phyloP scores from a whole-genome alignment of 768 basidiomycete genomes.

The Tulasnella sp. region DNA sequence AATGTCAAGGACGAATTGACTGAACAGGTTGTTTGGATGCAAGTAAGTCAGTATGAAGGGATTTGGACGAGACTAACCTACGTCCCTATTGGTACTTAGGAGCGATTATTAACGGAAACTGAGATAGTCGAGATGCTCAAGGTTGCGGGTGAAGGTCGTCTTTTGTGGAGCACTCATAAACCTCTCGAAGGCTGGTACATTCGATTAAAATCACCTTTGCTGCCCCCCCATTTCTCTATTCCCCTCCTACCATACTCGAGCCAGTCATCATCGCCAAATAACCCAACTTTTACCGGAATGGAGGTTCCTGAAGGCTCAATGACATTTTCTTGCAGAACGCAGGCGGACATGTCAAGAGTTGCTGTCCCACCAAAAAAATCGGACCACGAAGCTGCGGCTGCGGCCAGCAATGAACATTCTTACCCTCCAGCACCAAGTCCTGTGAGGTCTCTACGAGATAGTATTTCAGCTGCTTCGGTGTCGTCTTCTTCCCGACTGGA shows the following conservation, averaged over 20 bases:
- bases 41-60: neutral
- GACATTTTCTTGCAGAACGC: slow-evolving; percentile 28
- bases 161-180: slow-evolving; percentile 66
- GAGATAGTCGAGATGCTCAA: slow-evolving; percentile 52
- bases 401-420: slow-evolving; percentile 1
- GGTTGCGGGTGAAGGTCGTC: slow-evolving; percentile 20
- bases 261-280: slow-evolving; percentile 20
- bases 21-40: slow-evolving; percentile 1
- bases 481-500: neutral
- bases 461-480: slow-evolving; percentile 16
- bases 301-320: slow-evolving; percentile 25
- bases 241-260: slow-evolving; percentile 26
- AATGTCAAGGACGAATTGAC: neutral
- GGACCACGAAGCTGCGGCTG: neutral
- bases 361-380: slow-evolving; percentile 15
- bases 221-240: slow-evolving; percentile 40
- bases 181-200: slow-evolving; percentile 80
- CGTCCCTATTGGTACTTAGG: slow-evolving; percentile 31
- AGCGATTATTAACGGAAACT: slow-evolving; percentile 55
- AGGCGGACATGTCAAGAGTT: slow-evolving; percentile 14
- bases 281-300: slow-evolving; percentile 11
- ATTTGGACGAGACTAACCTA: neutral
- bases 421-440: slow-evolving; percentile 5
- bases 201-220: slow-evolving; percentile 54
- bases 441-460: slow-evolving; percentile 1